phyloP scores from a whole-genome alignment of 495 filamentous ascomycete species.

The Penicillium tannophilum region DNA sequence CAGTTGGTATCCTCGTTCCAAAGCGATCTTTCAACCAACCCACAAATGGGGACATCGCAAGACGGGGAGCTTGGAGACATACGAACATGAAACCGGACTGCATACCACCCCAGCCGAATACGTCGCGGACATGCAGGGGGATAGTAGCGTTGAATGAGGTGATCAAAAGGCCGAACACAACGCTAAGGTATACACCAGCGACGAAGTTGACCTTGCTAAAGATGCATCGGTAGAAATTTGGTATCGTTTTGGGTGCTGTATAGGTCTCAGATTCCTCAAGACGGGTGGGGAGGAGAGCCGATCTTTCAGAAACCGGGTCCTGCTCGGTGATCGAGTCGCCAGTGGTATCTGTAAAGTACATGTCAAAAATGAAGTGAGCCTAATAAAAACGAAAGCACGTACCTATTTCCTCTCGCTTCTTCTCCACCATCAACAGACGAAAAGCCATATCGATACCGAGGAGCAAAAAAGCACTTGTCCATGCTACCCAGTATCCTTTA shows the following conservation, averaged over 20 bases:
- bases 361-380: not conserved
- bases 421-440: slow-evolving; percentile 23
- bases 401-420: slow-evolving; percentile 1
- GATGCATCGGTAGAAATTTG: slow-evolving; percentile 8
- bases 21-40: slow-evolving; percentile 15
- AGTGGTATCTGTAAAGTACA: not conserved
- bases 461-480: slow-evolving; percentile 11
- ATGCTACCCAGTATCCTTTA: slow-evolving; percentile 19
- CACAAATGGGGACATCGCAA: slow-evolving; percentile 5
- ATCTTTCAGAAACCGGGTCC: not conserved
- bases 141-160: slow-evolving; percentile 18
- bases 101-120: slow-evolving; percentile 16
- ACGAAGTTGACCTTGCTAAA: slow-evolving; percentile 12
- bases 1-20: slow-evolving; percentile 12
- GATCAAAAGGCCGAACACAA: slow-evolving; percentile 7
- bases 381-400: not conserved
- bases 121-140: slow-evolving; percentile 14
- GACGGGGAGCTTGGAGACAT: slow-evolving; percentile 11
- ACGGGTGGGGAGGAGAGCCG: not conserved
- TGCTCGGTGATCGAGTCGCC: not conserved
- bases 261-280: not conserved
- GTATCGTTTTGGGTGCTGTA: not conserved
- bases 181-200: slow-evolving; percentile 10
- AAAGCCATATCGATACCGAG: slow-evolving; percentile 16
- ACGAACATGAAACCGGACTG: slow-evolving; percentile 17